Evolutionary conservation across 768 basidiomycete genomes (phyloP).

Genomic region (Epithele typhae): DNA sequence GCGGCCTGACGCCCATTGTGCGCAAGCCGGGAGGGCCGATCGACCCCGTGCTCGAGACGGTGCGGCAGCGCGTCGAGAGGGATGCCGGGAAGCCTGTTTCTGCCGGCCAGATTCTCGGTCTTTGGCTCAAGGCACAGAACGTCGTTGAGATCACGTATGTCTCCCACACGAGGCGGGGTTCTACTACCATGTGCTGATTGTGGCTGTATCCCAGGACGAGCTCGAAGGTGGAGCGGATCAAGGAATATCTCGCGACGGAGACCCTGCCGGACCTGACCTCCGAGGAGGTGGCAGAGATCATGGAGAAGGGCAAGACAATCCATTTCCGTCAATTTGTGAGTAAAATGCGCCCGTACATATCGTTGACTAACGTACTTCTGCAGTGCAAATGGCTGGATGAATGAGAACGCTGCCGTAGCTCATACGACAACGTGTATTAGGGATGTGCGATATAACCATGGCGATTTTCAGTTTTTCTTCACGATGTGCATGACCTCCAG

Average conservation of each 20-base stretch:
- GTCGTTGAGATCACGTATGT: constrained; percentile 31
- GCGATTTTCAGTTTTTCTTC: too few relatives aligned
- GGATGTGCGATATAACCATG: too few relatives aligned
- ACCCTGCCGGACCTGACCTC: constrained; percentile 33
- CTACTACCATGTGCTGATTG: not conserved
- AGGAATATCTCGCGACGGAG: constrained; percentile 43
- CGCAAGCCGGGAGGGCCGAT: constrained; percentile 35
- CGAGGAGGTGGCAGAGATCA: constrained; percentile 25
- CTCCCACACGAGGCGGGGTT: too few relatives aligned
- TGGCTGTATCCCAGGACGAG: constrained; percentile 30
- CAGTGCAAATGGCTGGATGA: not conserved
- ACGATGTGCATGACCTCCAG: too few relatives aligned
- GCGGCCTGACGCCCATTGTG: constrained; percentile 36
- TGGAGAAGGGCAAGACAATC: constrained; percentile 24
- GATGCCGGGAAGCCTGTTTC: constrained; percentile 21
- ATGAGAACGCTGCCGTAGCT: too few relatives aligned
- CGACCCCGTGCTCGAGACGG: constrained; percentile 32
- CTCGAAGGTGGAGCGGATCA: constrained; percentile 37
- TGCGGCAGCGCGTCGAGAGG: constrained; percentile 23
- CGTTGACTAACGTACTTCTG: not conserved
- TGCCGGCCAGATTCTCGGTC: constrained; percentile 26
- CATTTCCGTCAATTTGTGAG: constrained; percentile 27
- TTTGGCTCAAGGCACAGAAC: constrained; percentile 30
- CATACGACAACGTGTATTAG: too few relatives aligned
- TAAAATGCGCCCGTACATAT: not conserved